Evolutionary conservation across 306 rosid species (phyloP).

Genomic region (Cyclanthera cordifolia): DNA sequence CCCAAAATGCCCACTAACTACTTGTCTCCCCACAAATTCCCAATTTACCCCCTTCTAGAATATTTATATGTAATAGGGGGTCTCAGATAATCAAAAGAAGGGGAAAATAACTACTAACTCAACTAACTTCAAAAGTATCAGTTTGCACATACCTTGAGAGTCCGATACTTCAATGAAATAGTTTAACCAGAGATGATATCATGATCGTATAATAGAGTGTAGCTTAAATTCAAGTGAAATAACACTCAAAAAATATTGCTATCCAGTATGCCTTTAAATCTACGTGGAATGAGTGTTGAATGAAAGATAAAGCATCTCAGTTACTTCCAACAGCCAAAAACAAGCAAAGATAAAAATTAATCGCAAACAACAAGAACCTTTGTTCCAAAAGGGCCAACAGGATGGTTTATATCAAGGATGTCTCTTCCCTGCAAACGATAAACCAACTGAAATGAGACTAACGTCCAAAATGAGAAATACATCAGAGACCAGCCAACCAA

Average conservation of each 20-base stretch:
- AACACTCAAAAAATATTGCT: not conserved
- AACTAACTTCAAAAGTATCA: not conserved
- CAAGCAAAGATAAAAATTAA: not conserved
- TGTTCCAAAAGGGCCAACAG: constrained; percentile 35
- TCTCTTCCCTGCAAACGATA: constrained; percentile 28
- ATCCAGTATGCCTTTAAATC: not conserved
- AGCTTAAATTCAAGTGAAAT: not conserved
- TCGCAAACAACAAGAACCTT: constrained; percentile 20
- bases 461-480: not conserved
- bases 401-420: constrained; percentile 33
- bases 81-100: not conserved
- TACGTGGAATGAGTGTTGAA: not conserved
- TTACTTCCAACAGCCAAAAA: not conserved
- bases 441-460: constrained; percentile 6
- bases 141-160: not conserved
- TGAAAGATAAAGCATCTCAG: not conserved
- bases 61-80: too few relatives aligned
- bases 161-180: not conserved
- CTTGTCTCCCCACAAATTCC: too few relatives aligned
- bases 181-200: not conserved
- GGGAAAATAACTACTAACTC: not conserved
- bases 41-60: too few relatives aligned
- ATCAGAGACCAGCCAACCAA: not conserved
- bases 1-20: too few relatives aligned
- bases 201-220: not conserved